Base-by-base conservation (phyloP, 805 yeast species). In the Metahyphopichia silvanorum region DNA sequence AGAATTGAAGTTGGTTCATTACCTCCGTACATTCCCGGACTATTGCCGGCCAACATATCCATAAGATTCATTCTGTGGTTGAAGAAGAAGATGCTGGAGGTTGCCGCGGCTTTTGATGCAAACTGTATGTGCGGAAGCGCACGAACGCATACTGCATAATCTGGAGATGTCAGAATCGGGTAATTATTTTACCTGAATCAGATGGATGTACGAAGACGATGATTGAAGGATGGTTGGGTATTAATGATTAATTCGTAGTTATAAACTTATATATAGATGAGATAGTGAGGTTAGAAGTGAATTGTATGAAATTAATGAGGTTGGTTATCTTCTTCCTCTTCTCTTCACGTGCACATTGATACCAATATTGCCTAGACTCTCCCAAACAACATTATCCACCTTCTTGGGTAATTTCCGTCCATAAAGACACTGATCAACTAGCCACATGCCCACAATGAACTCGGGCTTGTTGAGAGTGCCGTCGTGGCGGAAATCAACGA, bases 391-490 rank as follows among this genome's bases (percentile, higher is more conserved):
- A 4, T 73, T 76, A 25, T 74, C 79, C 5, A 93, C 75, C 23
- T 59, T 59, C 38, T 75, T 71, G 0, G 98, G 98, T 30, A 93
- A 62, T 54, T 93, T 93, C 24, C 95, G 69, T 0, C 98, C 98
- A 53, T 91, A 93, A 10, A 93, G 66, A 52, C 96, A 86, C 59
- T 93, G 98, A 56, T 93, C 99, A 2, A 93, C 89, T 4, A 89
- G 60, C 98, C 98, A 93, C 84, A 86, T 89, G 0, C 98, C 98
- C n/a, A 89, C 91, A 20, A 91, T 63, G 48, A 93, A 93, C 42
- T 89, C 91, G 22, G 79, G 81, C 40, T 86, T 76, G 44, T 80
- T 82, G 34, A 93, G 63, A 1, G 85, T 76, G 0, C 95, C 95
- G 53, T 84, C 93, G 28, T 65, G 57, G 43, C 79, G 55, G 34